phyloP scores from a whole-genome alignment of 2,329 filamentous ascomycete species.

The Sarocladium kiliense region DNA sequence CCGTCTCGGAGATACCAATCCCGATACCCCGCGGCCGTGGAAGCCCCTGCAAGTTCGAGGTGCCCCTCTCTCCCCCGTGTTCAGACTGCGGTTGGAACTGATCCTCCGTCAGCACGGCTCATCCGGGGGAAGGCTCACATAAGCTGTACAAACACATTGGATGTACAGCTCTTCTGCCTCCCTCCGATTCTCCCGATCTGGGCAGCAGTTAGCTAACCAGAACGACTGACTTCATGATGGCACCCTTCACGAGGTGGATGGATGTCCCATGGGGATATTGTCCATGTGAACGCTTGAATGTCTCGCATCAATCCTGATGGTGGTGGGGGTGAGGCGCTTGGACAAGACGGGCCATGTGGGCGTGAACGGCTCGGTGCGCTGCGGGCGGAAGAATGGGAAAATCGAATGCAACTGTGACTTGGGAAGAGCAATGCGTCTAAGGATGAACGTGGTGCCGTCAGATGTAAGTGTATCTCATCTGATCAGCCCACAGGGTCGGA shows the following conservation, averaged over 20 bases:
- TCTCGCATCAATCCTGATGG: not conserved
- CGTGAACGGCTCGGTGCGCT: slow-evolving; percentile 3
- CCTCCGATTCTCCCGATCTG: not conserved
- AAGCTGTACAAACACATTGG: not conserved
- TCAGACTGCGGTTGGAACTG: not conserved
- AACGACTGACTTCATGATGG: not conserved
- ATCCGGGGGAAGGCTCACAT: not conserved
- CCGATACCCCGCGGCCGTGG: slow-evolving; percentile 1
- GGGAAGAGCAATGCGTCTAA: no score
- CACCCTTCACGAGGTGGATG: not conserved
- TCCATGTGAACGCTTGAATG: slow-evolving; percentile 7
- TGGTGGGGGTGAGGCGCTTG: slow-evolving; percentile 1
- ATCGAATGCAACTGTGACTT: not conserved
- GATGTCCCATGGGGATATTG: not conserved
- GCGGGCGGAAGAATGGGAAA: slow-evolving; percentile 1
- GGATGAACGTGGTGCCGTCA: no score
- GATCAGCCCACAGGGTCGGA: not conserved
- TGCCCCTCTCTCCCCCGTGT: not conserved
- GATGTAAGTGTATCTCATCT: not conserved
- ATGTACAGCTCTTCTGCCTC: no score
- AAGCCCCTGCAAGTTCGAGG: not conserved
- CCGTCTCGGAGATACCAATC: not conserved
- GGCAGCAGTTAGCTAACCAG: not conserved
- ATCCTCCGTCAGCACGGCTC: not conserved
- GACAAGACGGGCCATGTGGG: slow-evolving; percentile 1